Base-by-base conservation (phyloP, 2,329 filamentous ascomycete genomes). In the Colletotrichum sp. region DNA sequence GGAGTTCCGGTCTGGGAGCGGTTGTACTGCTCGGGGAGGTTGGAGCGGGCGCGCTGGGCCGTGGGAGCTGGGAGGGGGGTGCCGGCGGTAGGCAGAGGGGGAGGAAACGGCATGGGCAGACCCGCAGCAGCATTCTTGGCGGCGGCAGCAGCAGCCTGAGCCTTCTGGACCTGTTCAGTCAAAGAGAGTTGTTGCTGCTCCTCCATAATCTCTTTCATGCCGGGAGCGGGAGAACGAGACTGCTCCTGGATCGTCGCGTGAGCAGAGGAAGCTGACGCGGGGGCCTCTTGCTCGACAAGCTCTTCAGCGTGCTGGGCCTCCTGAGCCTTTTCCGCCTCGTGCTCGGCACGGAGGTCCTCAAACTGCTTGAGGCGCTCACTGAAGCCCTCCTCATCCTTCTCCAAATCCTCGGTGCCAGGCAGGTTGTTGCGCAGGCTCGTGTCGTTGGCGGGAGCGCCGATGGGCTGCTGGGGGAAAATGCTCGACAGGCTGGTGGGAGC, bases 1-100 rank as follows among this genome's bases (percentile, higher is more conserved):
- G 95, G 96, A 0, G 95, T 97, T 78, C 94, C 94, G 3, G 94
- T 95, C 77, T 93, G 93, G 28, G 96, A 97, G 75, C 93, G 87
- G 68, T 87, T 89, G 75, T 90, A 92, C 79, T 90, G 89, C 78
- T 98, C 96, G 2, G 96, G 95, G 4, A 98, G 90, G 77, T 96
- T 96, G 69, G 96, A 95, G 75, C 93, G 90, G 78, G 93, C 94
- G 65, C 96, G 92, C 85, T 98, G 96, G 12, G 96, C 96, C 58
- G 95, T 95, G 14, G 96, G 96, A 1, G 96, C 96, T 5, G 96
- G 95, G 43, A 98, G 89, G 55, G 96, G 95, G 4, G 95, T 97
- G 26, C 91, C 91, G 3, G 94, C 95, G 69, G 93, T 92, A 13
- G 93, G 91, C 13, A 94, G 93, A 59, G 94, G 94, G 4, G 90